Evolutionary conservation across 169 alveolate genomes (phyloP), one percentile per base, ranked within the genome.

Genomic region (Eimeria falciformis): DNA sequence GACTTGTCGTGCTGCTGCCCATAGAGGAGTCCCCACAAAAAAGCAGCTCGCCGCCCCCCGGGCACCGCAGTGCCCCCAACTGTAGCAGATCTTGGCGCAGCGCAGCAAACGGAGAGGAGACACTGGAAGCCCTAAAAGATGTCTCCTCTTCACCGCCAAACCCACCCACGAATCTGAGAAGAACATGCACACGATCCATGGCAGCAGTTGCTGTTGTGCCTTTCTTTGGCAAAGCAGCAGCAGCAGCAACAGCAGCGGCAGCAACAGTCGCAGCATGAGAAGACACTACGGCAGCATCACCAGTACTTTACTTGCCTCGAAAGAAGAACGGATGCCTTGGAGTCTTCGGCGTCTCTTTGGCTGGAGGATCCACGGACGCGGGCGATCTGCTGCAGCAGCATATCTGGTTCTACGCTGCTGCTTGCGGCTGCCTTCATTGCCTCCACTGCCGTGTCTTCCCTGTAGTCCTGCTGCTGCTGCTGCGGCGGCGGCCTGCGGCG

Each of bases 1-100:
- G 83, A 21, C 83, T 71, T 43, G 83, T 37, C 17, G 83, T 71
- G 33, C 83, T 71, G 83, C 56, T 33, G 58, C 33, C 83, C n/a
- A 18, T 27, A 71, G 83, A 71, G 23, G 83, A 37, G 9, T 18
- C 83, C 21, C 33, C 29, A 17, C 58, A 2, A 33, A 14, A 25
- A 17, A 50, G 55, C 6, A n/a, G 23, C 14, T 50, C 50, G 1
- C 83, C 83, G 6, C 58, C 56, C 25, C 58, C 83, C 5, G 83
- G 53, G 14, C 58, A 37, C 58, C 83, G 33, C 53, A 71, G 23
- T 12, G 83, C 83, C 62, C 83, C 83, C 6, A 71, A 29, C 73
- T 62, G 73, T 29, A 62, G 17, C 25, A 62, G 25, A 62, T 62
- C 73, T 14, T n/a, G 73, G 3, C 83, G 83, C 53, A 71, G 27